phyloP scores from a whole-genome alignment of 768 basidiomycete genomes.

The Thelephora ganbajun region DNA sequence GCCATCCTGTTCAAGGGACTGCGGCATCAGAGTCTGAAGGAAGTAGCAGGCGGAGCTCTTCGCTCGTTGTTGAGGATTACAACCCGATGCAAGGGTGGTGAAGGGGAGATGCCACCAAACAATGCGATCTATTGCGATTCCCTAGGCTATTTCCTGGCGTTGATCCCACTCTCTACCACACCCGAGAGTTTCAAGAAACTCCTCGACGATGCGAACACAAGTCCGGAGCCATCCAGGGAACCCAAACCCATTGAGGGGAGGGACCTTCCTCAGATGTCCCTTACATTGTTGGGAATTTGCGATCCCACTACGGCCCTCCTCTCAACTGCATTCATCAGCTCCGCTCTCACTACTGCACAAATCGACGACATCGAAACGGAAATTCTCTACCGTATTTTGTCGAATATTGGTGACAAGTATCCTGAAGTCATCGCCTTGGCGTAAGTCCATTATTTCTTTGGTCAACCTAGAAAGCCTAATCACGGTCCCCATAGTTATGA shows the following conservation, averaged over 20 bases:
- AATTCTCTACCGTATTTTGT: slow-evolving; percentile 63
- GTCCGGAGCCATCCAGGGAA: slow-evolving; percentile 29
- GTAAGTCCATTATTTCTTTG: slow-evolving; percentile 31
- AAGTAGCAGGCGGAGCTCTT: slow-evolving; percentile 46
- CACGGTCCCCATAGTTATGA: slow-evolving; percentile 41
- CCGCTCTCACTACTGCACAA: slow-evolving; percentile 62
- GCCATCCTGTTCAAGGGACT: slow-evolving; percentile 80
- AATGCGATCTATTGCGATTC: slow-evolving; percentile 42
- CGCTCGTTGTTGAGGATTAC: slow-evolving; percentile 52
- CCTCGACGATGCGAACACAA: slow-evolving; percentile 47
- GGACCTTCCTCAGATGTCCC: slow-evolving; percentile 36
- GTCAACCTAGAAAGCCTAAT: neutral
- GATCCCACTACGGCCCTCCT: slow-evolving; percentile 59
- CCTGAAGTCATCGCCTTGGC: slow-evolving; percentile 62
- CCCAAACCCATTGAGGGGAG: slow-evolving; percentile 18
- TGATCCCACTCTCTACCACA: slow-evolving; percentile 56
- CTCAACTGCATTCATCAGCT: slow-evolving; percentile 57
- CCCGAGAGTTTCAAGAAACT: slow-evolving; percentile 41
- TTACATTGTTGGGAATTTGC: slow-evolving; percentile 42
- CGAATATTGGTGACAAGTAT: slow-evolving; percentile 50
- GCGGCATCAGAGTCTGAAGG: slow-evolving; percentile 49
- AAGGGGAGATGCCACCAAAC: slow-evolving; percentile 15
- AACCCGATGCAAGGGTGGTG: slow-evolving; percentile 24
- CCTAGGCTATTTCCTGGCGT: slow-evolving; percentile 67
- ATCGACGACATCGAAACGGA: slow-evolving; percentile 74